A percentile compares a stretch with the other conserved stretches of the same genome.
Conservation (phyloP, 1,139 yeast species). For the Debaryomycetaceae sp. region DNA sequence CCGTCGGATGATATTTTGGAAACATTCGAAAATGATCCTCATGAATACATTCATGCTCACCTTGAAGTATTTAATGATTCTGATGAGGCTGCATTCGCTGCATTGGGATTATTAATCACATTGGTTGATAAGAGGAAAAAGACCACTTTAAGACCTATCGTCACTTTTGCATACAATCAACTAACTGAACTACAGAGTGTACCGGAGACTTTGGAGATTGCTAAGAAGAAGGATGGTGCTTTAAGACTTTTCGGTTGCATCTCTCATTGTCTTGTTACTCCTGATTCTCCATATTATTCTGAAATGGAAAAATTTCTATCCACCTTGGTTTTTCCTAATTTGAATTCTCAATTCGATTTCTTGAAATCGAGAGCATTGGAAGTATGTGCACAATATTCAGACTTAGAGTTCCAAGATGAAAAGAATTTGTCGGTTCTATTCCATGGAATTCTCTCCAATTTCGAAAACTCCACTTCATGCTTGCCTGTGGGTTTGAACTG, state of each 20-base stretch:
- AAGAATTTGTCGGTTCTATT: conserved; percentile 54
- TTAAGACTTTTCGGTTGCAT: conserved; percentile 75
- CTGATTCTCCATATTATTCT: conserved; percentile 54
- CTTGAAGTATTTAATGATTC: conserved; percentile 64
- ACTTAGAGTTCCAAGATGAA: conserved; percentile 50
- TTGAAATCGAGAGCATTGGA: conserved; percentile 85
- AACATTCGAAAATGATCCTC: conserved; percentile 83
- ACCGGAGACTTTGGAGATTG: conserved; percentile 51
- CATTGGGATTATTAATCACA: conserved; percentile 59
- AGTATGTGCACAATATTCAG: conserved; percentile 67
- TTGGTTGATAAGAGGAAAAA: conserved; percentile 65
- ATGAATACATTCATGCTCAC: conserved; percentile 79
- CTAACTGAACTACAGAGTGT: conserved; percentile 41
- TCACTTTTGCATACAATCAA: conserved; percentile 62
- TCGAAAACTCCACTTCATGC: conserved; percentile 46
- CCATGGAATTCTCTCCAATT: conserved; percentile 64
- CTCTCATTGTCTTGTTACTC: conserved; percentile 53
- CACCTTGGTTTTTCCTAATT: conserved; percentile 67
- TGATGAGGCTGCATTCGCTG: conserved; percentile 66
- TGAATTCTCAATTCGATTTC: conserved; percentile 64
- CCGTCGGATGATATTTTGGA: conserved; percentile 72
- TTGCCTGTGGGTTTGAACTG: conserved; percentile 84
- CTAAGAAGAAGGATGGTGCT: conserved; percentile 76
- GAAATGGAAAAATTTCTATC: conserved; percentile 72
- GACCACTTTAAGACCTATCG: conserved; percentile 57